Conservation (phyloP, 768 basidiomycete species). For the Mycena rosella region DNA sequence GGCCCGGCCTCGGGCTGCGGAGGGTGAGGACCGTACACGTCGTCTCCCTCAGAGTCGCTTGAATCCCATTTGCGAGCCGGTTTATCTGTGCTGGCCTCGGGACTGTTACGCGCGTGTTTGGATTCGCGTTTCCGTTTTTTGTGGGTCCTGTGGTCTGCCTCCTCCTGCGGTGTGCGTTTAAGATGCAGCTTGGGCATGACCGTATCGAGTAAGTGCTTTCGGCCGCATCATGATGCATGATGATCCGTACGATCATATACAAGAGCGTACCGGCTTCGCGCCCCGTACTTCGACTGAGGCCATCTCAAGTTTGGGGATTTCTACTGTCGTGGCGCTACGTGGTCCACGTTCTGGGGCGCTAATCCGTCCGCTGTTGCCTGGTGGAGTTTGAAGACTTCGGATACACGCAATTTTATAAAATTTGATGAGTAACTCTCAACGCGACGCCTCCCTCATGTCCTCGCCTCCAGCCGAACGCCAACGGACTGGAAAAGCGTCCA, state of each 20-base stretch:
- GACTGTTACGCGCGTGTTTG: constrained; percentile 41
- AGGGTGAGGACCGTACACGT: constrained; percentile 40
- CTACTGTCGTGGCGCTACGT: no score
- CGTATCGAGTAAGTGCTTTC: no score
- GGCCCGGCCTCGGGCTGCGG: constrained; percentile 24
- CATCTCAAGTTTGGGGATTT: no score
- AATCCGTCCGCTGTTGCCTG: no score
- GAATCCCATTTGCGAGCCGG: constrained; percentile 63
- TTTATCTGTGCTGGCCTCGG: constrained; percentile 26
- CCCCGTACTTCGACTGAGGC: no score
- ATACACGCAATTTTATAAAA: no score
- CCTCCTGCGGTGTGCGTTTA: constrained; percentile 75
- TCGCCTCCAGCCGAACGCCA: constrained; percentile 21
- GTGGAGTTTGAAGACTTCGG: no score
- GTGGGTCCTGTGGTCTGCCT: constrained; percentile 56
- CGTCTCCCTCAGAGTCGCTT: constrained; percentile 57
- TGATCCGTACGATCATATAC: background rate
- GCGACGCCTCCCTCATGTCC: no score
- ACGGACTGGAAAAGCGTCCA: background rate
- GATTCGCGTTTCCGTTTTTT: constrained; percentile 49
- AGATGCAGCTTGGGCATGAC: constrained; percentile 67
- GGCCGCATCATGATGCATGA: no score
- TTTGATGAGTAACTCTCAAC: no score
- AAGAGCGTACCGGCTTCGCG: no score
- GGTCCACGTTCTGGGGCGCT: no score